These are phyloP conservation scores for Colletotrichum incanum DNA, from an alignment of 2,329 filamentous ascomycete genomes.

Conservation along the genomic window DNA sequence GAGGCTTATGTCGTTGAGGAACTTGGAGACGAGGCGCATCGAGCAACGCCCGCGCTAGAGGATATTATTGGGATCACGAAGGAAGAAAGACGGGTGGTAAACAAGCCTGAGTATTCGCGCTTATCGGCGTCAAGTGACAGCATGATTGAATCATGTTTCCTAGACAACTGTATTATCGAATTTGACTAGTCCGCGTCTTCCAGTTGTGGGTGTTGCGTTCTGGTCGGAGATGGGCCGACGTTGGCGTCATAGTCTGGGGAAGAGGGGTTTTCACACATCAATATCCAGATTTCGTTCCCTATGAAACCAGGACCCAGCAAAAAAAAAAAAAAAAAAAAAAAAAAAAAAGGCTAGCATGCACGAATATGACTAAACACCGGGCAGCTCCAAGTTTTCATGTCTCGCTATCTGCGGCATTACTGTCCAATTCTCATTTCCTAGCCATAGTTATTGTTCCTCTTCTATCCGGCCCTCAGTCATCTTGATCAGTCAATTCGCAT, in stretches of 20 bases:
- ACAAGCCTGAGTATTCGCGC: background rate
- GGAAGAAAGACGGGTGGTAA: background rate
- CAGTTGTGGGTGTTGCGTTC: constrained; percentile 10
- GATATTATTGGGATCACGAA: constrained; percentile 11
- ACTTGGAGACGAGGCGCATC: background rate
- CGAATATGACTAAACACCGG: too few relatives aligned
- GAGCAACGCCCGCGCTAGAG: constrained; percentile 5
- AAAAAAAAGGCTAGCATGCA: too few relatives aligned
- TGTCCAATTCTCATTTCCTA: too few relatives aligned
- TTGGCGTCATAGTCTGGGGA: constrained; percentile 8
- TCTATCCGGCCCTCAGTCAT: too few relatives aligned
- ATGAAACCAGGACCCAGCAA: background rate
- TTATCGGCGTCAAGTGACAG: background rate
- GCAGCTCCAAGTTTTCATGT: too few relatives aligned
- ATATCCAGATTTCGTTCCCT: background rate
- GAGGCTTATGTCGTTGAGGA: constrained; percentile 7
- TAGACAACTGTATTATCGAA: background rate
- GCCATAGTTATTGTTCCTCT: too few relatives aligned
- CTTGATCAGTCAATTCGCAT: too few relatives aligned
- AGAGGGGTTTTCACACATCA: background rate
- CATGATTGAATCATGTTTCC: background rate
- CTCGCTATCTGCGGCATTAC: too few relatives aligned
- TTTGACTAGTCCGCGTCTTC: background rate
- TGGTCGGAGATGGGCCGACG: constrained; percentile 19
- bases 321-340: too few relatives aligned